phyloP scores from a whole-genome alignment of 2,329 filamentous ascomycete genomes.

The Domatiomyces catenatus region DNA sequence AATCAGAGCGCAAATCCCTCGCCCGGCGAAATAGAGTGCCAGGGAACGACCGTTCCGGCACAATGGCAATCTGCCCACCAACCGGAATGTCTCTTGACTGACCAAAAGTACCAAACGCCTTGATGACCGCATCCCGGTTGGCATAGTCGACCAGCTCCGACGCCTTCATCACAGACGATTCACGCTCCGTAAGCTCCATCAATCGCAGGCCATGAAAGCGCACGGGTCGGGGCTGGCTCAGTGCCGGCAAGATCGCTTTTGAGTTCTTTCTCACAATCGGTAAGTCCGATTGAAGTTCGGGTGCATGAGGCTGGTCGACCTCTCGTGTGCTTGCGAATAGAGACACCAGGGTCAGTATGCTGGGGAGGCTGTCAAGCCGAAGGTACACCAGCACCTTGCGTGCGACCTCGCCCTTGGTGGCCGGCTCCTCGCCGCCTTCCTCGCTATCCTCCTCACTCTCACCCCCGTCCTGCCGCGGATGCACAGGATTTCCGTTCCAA shows the following conservation, averaged over 20 bases:
- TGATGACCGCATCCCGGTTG: constrained; percentile 67
- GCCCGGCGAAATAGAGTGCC: constrained; percentile 60
- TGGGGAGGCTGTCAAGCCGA: constrained; percentile 68
- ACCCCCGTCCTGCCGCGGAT: constrained; percentile 31
- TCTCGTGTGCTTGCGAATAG: constrained; percentile 35
- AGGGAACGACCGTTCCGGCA: constrained; percentile 62
- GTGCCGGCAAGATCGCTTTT: constrained; percentile 3
- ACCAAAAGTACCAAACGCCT: constrained; percentile 78
- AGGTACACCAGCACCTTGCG: constrained; percentile 63
- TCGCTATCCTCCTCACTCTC: constrained; percentile 9
- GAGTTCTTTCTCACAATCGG: constrained; percentile 6
- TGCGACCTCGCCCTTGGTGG: constrained; percentile 20
- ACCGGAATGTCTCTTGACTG: constrained; percentile 70
- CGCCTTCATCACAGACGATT: constrained; percentile 89
- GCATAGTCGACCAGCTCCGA: constrained; percentile 63
- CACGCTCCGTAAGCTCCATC: constrained; percentile 75
- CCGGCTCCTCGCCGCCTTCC: constrained; percentile 4
- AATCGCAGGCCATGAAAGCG: constrained; percentile 75
- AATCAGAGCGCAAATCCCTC: constrained; percentile 52
- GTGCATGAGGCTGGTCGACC: constrained; percentile 12
- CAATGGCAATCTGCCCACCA: constrained; percentile 64
- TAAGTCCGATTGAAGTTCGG: constrained; percentile 10
- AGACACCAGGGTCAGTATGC: constrained; percentile 66
- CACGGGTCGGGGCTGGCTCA: constrained; percentile 34
- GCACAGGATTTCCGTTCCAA: constrained; percentile 51